phyloP scores from a whole-genome alignment of 2,329 filamentous ascomycete genomes.

The Diaporthe citri region DNA sequence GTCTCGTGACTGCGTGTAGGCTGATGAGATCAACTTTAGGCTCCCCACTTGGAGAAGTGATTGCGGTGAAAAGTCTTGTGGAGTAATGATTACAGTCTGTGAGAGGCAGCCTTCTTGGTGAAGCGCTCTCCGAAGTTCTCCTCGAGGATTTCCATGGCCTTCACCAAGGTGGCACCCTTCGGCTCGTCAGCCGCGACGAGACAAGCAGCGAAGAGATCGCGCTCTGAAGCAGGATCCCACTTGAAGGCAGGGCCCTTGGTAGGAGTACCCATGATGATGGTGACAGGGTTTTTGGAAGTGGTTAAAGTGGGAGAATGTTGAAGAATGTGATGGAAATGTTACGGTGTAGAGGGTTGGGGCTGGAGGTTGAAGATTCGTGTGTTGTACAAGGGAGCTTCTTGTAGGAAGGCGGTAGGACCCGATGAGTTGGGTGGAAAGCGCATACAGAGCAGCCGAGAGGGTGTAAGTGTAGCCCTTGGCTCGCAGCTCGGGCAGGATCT shows the following conservation, averaged over 20 bases:
- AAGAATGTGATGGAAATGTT: constrained; percentile 31
- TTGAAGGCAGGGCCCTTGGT: constrained; percentile 42
- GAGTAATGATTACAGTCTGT: constrained; percentile 33
- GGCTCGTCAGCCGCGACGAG: constrained; percentile 43
- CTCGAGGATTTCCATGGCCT: constrained; percentile 44
- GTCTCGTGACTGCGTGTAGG: no score
- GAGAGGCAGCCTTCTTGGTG: constrained; percentile 36
- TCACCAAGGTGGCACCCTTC: constrained; percentile 43
- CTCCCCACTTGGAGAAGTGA: constrained; percentile 15
- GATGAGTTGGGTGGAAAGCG: constrained; percentile 26
- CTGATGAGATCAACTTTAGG: background rate
- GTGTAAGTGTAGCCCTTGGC: constrained; percentile 56
- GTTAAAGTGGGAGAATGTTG: background rate
- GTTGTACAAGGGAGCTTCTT: background rate
- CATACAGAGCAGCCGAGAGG: constrained; percentile 57
- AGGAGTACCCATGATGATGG: constrained; percentile 32
- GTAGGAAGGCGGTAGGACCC: background rate
- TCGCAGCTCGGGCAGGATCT: constrained; percentile 41
- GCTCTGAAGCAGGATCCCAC: constrained; percentile 46
- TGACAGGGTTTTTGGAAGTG: background rate
- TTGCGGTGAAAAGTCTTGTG: background rate
- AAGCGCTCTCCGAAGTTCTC: constrained; percentile 27
- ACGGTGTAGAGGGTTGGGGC: background rate
- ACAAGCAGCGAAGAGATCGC: constrained; percentile 47
- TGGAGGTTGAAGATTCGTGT: background rate